Evolutionary conservation across 176 grass and related monocot species (phyloP), one percentile per base, ranked within the genome.

Genomic region (Elaeis guineensis): DNA sequence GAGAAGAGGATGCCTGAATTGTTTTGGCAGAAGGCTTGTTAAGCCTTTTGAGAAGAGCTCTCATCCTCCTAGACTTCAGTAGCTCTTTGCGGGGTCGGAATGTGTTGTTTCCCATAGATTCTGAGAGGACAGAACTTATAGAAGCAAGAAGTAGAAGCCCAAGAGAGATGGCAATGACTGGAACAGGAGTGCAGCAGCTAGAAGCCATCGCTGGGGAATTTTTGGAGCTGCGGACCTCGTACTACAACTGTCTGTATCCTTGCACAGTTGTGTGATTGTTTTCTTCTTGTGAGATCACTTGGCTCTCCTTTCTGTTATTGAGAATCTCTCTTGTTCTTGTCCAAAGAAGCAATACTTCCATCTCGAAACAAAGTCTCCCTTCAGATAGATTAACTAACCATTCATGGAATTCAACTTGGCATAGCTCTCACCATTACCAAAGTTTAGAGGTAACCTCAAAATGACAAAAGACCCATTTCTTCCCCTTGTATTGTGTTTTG

Each of bases 21-120:
- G 79, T 93, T 74, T 81, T 83, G 55, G 86, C 20, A 3, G 94
- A 74, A 65, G 84, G 88, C 60, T 86, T 98, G 78, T 93, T 89
- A n/a, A 93, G 72, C 63, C 87, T 72, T 28, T 65, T 74, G 55
- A 98, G 84, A 52, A 82, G 83, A 59, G 77, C 74, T 35, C 76
- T 72, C 32, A 88, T 78, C 80, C 74, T 80, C 72, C 79, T 73
- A 58, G 86, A 89, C 82, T 72, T 80, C 32, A 75, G 68, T 23
- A 93, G 54, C 75, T 89, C 79, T 55, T 79, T 70, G 53, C 76
- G 77, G 7, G 85, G 84, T 65, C 76, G 74, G 17, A 93, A 62
- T 59, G 23, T 48, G 50, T 75, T 98, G 59, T 77, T 79, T 44
- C 11, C 35, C 9, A 44, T 44, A 2, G 35, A 44, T 44, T 44